Evolutionary conservation across 2,329 filamentous ascomycete genomes (phyloP), one percentile per base, ranked within the genome.

Genomic region (Microcyclospora tardicrescens): DNA sequence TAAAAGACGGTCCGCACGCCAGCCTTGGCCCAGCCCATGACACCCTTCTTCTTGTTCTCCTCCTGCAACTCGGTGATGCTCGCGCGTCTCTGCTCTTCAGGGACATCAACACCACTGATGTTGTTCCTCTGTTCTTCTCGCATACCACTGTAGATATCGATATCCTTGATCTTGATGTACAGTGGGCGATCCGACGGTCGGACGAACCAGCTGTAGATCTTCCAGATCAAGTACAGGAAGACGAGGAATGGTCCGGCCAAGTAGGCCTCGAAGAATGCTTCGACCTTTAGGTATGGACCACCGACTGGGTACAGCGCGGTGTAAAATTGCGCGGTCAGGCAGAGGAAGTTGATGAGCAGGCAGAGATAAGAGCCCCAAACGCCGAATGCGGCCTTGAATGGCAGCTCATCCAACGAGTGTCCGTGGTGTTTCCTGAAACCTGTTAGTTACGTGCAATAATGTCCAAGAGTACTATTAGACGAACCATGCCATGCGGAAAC

Each of bases 401-500:
- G 63, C 15, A 67, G 57, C 51, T 67, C 64, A 35, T 65, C 62
- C n/a, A 65, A 36, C 8, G 43, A 48, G 45, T 61, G 59, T 28
- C 60, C 60, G 42, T 77, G 73, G 10, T 64, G 53, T 30, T 65
- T 67, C 84, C 44, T 46, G 89, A 76, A 81, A 28, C 19, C 38
- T 37, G 16, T 42, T 31, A 42, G 19, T 24, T 24, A 8, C 19
- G 19, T 5, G 19, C 19, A 24, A 24, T 24, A 24, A 4, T 24
- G 19, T 8, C 19, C 19, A 8, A 8, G 19, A 24, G 19, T 5
- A 24, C n/a, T 24, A 8, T 5, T 4, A 24, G 19, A 24, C 19
- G 8, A 5, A 24, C 19, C 19, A 93, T n/a, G 79, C 84, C 16
- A 19, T 36, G 27, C 87, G 84, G 72, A 95, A 95, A 41, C 86